Evolutionary conservation across 1,284 basidiomycete genomes (phyloP), one percentile per base, ranked within the genome.

Genomic region (Sanghuangporus baumii): DNA sequence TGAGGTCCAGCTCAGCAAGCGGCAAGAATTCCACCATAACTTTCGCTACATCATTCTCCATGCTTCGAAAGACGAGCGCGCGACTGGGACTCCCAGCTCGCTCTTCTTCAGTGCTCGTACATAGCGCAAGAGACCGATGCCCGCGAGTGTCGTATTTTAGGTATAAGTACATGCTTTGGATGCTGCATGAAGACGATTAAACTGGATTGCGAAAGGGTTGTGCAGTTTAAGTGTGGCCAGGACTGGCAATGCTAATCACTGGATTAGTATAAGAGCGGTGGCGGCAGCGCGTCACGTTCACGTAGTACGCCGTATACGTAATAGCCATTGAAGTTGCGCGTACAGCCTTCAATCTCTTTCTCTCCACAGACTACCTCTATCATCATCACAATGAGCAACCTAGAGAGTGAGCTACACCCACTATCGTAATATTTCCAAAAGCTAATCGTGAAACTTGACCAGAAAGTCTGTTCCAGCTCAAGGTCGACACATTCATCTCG

Each of bases 391-490:
- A 95, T 94, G 92, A 93, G 89, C 77, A 90, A 88, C 75, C 85
- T 95, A 68, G 93, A 96, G 77, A 95, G 93, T 94, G 71, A 82
- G 92, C 36, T 18, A 34, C 12, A 20, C 2, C 52, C 14, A 11
- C n/a, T 11, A 46, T 50, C 18, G 16, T 37, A 4, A 6, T 23
- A n/a, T 31, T 12, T 38, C 6, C 20, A 50, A 26, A 14, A 2
- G 37, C 6, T 3, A 7, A 37, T 31, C 56, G 18, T 71, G 80
- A 57, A 81, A 66, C 54, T 66, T 67, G 41, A 64, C 37, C 74
- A 98, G 95, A 97, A 78, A 94, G 92, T 40, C 82, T 97, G 23
- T 98, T 98, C 73, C 93, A 97, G 77, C 89, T 98, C 70, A 97
- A 97, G 84, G 94, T 91, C 37, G 26, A 37, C 50, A 51, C 26